These are phyloP conservation scores for Umbelopsis sp. DNA, from an alignment of 371 early-diverging fungal species.

Conservation along the genomic window DNA sequence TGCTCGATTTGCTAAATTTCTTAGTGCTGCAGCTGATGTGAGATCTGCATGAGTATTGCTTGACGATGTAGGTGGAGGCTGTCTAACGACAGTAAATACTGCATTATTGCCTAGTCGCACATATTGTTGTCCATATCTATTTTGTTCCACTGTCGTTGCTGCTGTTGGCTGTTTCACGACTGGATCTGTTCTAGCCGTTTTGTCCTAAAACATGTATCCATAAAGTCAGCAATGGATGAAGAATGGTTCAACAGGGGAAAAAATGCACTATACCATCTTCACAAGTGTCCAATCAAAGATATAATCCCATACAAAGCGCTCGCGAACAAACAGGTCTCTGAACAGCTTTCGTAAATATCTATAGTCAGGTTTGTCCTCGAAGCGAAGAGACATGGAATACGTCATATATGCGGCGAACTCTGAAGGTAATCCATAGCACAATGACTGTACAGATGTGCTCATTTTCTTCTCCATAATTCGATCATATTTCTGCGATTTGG, in stretches of 20 bases:
- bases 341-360: constrained; percentile 96
- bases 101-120: constrained; percentile 9
- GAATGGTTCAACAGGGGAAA: background rate
- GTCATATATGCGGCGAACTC: constrained; percentile 97
- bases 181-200: background rate
- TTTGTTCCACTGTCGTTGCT: background rate
- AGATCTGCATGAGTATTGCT: background rate
- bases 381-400: constrained; percentile 95
- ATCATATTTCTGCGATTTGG: constrained; percentile 99
- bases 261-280: constrained; percentile 30
- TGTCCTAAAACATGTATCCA: background rate
- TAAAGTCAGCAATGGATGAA: background rate
- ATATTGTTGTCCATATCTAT: background rate
- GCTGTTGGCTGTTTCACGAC: background rate
- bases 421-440: constrained; percentile 96
- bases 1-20: constrained; percentile 10
- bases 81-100: constrained; percentile 1
- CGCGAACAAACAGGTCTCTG: constrained; percentile 93
- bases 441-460: constrained; percentile 93
- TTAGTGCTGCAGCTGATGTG: background rate
- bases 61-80: background rate
- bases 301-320: constrained; percentile 95
- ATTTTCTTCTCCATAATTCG: constrained; percentile 99
- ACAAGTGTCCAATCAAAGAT: constrained; percentile 95
- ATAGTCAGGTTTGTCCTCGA: constrained; percentile 99